Base-by-base conservation (phyloP, 2,329 filamentous ascomycete genomes). In the Pestalotiopsis sp. region DNA sequence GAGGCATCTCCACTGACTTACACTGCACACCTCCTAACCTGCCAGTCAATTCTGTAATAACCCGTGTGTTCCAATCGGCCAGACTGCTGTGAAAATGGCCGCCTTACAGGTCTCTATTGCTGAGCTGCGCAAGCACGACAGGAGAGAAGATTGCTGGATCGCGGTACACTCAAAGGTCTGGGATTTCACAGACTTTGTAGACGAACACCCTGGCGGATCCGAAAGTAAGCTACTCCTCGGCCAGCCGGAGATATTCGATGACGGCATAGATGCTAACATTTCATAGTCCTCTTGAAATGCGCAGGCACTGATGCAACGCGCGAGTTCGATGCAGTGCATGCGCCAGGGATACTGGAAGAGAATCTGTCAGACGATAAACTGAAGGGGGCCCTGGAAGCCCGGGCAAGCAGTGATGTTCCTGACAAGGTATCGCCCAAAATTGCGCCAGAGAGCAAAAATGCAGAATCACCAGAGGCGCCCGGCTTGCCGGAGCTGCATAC, bases 401-500 rank as follows among this genome's bases (percentile, higher is more conserved):
- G 23, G 41, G 56, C 68, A 9, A 66, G 36, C 61, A 69, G 66
- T 40, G 68, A 66, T 58, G 62, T 66, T 23, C 66, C 56, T 4
- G 17, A 58, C 49, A 58, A 49, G n/a, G 66, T 41, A 14, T 45
- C 60, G 9, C 66, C 41, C 3, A 14, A 41, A 52, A 57, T 56
- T 20, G 23, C 57, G 52, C 31, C 31, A 61, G 57, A 9, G 41
- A 40, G 4, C 40, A 41, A 60, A 17, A 12, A 23, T 23, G 41
- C 58, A 23, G 23, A 60, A 20, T n/a, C 49, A 2, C 65, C 41
- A 12, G 36, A 25, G 6, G 25, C 60, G 23, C 13, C 69, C 4
- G 11, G 58, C 7, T 86, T 84, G 68, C 85, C 86, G 3, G 83
- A 86, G 2, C 79, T 90, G 13, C 78, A 84, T n/a, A 84, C 82